These are phyloP conservation scores for Dothistroma pini DNA, from an alignment of 2,329 filamentous ascomycete genomes.

Conservation along the genomic window DNA sequence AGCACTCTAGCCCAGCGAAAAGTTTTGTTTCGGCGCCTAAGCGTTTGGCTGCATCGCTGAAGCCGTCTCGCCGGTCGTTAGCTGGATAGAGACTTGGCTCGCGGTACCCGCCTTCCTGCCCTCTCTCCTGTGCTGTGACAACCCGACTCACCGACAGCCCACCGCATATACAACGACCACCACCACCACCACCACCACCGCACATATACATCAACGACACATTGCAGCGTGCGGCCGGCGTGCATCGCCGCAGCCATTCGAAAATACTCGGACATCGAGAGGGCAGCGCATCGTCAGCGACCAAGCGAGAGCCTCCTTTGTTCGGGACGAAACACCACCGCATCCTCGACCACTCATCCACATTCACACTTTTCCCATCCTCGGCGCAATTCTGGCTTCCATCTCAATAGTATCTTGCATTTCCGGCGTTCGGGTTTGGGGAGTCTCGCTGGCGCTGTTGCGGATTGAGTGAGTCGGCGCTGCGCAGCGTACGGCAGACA, in stretches of 20 bases:
- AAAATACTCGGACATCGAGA: not conserved
- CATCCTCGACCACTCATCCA: not conserved
- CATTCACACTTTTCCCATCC: not conserved
- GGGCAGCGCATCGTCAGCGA: not conserved
- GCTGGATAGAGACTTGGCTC: not conserved
- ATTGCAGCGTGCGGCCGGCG: not conserved
- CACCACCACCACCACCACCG: not conserved
- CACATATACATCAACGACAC: not conserved
- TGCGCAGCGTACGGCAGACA: not conserved
- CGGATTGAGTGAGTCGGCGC: conserved; percentile 3
- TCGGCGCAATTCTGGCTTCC: not conserved
- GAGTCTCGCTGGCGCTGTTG: not conserved
- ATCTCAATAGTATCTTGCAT: not conserved
- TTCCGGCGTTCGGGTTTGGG: conserved; percentile 2
- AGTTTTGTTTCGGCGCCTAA: not conserved
- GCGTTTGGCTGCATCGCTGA: not conserved
- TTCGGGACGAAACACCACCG: not conserved
- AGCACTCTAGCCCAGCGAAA: not conserved
- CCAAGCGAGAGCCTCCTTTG: not conserved
- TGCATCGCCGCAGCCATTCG: not conserved
- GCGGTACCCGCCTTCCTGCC: not conserved
- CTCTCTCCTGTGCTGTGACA: not conserved
- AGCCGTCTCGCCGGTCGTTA: not conserved
- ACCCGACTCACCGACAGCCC: not conserved
- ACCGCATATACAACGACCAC: not conserved